phyloP scores from a whole-genome alignment of 164 flowering plant species.

The Berberis vulgaris region DNA sequence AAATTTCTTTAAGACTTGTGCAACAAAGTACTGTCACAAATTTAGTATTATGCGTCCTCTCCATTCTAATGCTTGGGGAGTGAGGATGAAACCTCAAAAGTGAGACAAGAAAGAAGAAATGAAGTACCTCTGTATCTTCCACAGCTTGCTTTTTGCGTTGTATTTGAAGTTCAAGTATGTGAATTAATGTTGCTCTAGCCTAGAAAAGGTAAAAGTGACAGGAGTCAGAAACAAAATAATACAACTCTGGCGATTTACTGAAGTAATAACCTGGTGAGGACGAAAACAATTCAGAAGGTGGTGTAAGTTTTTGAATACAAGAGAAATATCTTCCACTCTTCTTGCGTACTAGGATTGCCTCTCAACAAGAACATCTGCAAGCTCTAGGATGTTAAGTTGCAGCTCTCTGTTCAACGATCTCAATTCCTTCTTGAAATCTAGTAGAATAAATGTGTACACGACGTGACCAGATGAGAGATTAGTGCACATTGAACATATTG shows the following conservation, averaged over 20 bases:
- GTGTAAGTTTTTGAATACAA: slow-evolving; percentile 79
- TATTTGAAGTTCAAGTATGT: slow-evolving; percentile 78
- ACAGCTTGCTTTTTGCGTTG: slow-evolving; percentile 83
- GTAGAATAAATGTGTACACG: neutral
- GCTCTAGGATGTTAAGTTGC: slow-evolving; percentile 85
- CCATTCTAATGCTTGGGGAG: no score
- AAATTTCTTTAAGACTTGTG: neutral
- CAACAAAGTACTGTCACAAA: neutral
- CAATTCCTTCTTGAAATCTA: slow-evolving; percentile 83
- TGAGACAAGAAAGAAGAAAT: neutral
- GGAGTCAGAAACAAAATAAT: neutral
- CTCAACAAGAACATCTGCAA: slow-evolving; percentile 91
- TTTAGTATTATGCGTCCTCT: neutral
- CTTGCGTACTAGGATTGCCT: slow-evolving; percentile 92
- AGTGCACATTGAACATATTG: neutral
- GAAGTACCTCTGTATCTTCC: slow-evolving; percentile 75
- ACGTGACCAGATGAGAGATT: neutral
- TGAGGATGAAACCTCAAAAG: neutral
- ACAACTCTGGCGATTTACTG: neutral
- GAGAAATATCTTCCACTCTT: slow-evolving; percentile 88
- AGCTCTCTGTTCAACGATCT: slow-evolving; percentile 75
- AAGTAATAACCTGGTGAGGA: slow-evolving; percentile 68
- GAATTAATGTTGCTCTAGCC: slow-evolving; percentile 88
- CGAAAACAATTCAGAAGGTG: slow-evolving; percentile 88
- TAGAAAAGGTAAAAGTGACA: slow-evolving; percentile 12